Evolutionary conservation across 345 rosid genomes (phyloP), one percentile per base, ranked within the genome.

Genomic region (Eutrema yunnanense): DNA sequence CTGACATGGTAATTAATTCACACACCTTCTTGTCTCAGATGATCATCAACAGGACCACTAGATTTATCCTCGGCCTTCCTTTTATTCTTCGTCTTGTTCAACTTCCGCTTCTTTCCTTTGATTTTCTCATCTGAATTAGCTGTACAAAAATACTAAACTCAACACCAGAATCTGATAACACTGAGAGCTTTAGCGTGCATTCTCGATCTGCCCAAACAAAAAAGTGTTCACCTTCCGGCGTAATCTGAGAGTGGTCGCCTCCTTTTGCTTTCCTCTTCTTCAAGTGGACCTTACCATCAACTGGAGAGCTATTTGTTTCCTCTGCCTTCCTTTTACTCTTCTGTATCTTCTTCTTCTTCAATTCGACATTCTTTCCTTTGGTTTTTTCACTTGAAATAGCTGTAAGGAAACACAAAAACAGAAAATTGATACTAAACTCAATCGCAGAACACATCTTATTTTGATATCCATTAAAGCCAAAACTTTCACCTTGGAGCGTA

Each of bases 341-440:
- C 43, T 47, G 53, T 13, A 44, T 58, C 72, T 65, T 66, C 73
- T 72, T 72, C 73, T 72, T 72, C 73, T 62, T 46, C 66, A 47
- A 33, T 12, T 64, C 65, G 0, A 51, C 69, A 29, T 53, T 65
- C 41, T 62, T 68, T 55, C 7, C 36, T 43, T 72, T 67, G 0
- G 53, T 40, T 41, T 72, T 60, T 73, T 77, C 81, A 71, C 36
- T 67, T 52, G 58, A 32, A 30, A 6, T 16, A 73, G 36, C 81
- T 79, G 34, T 4, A 65, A n/a, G n/a, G n/a, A 19, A 16, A 29
- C 0, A 2, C 22, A 36, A 49, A 30, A 41, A 49, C 26, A 22
- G 26, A 22, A 22, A 22, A 22, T 22, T 22, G 42, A 65, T 12
- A 49, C 67, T 40, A 71, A 65, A 37, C 6, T 65, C 54, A 57